These are phyloP conservation scores for Coemansia biformis DNA, from an alignment of 192 early-diverging fungal genomes.

Conservation along the genomic window DNA sequence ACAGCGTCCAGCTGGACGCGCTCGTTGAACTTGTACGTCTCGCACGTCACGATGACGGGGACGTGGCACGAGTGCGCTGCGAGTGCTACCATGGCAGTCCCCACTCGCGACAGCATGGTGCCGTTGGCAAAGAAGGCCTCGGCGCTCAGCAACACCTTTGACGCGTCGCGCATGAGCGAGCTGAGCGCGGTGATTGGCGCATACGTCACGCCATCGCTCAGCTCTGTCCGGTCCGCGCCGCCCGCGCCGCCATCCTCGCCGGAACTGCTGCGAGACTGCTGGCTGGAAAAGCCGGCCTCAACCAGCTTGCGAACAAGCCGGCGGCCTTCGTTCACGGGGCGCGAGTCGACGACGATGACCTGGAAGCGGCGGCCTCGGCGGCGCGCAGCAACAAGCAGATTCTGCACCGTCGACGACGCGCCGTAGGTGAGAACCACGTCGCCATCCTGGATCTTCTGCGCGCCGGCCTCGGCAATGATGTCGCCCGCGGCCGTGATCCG, in stretches of 20 bases:
- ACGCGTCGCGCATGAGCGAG: conserved; percentile 75
- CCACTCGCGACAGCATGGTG: conserved; percentile 80
- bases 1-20: conserved; percentile 90
- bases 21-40: conserved; percentile 94
- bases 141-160: conserved; percentile 95
- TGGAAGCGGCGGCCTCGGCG: conserved; percentile 70
- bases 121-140: conserved; percentile 90
- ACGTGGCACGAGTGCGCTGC: conserved; percentile 79
- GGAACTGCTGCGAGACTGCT: too few species aligned
- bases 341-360: conserved; percentile 88
- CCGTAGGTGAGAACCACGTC: conserved; percentile 91
- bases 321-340: conserved; percentile 83
- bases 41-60: conserved; percentile 93
- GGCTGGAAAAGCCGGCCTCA: conserved; percentile 52
- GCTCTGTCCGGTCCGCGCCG: too few species aligned
- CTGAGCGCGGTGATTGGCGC: conserved; percentile 52
- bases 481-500: conserved; percentile 78
- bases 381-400: conserved; percentile 72
- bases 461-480: conserved; percentile 69
- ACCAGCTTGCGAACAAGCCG: conserved; percentile 36
- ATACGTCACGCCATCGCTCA: conserved; percentile 34
- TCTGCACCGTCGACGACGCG: conserved; percentile 84
- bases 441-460: conserved; percentile 86
- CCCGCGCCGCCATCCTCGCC: too few species aligned
- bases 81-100: conserved; percentile 88